A percentile compares a stretch with the other conserved stretches of the same genome.
phyloP scores from a whole-genome alignment of 306 rosid genomes.

The Ormosia semicastrata region DNA sequence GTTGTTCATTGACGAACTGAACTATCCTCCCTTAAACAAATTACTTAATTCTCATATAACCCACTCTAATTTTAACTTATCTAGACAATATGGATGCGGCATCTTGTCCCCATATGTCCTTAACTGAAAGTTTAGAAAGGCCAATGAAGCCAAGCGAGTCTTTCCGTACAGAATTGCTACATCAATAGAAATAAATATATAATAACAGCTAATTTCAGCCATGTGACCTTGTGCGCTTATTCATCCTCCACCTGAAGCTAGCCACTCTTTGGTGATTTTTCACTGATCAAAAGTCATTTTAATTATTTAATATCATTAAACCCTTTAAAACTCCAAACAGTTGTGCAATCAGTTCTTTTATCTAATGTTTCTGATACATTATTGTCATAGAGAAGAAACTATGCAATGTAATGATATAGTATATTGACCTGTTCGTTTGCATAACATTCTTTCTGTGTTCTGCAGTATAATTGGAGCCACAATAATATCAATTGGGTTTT shows the following conservation, averaged over 20 bases:
- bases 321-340: neutral
- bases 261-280: neutral
- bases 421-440: neutral
- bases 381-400: neutral
- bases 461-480: conserved; percentile 79
- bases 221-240: neutral
- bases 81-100: too few relatives aligned
- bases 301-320: neutral
- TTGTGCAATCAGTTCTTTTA: neutral
- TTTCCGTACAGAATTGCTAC: neutral
- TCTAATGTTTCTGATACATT: neutral
- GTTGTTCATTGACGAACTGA: neutral
- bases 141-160: neutral
- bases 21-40: neutral
- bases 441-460: conserved; percentile 1
- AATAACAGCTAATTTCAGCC: neutral
- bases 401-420: neutral
- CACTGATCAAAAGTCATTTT: neutral
- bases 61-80: neutral
- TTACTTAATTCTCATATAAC: neutral
- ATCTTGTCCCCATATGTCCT: neutral
- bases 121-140: neutral
- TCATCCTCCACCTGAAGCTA: neutral
- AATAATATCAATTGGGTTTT: conserved; percentile 74
- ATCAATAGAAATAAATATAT: neutral